Percentiles rank a stretch among this genome's conserved stretches.
These are phyloP conservation scores for Trichoderma semiorbis DNA, from an alignment of 2,329 filamentous ascomycete genomes.

Conservation along the genomic window DNA sequence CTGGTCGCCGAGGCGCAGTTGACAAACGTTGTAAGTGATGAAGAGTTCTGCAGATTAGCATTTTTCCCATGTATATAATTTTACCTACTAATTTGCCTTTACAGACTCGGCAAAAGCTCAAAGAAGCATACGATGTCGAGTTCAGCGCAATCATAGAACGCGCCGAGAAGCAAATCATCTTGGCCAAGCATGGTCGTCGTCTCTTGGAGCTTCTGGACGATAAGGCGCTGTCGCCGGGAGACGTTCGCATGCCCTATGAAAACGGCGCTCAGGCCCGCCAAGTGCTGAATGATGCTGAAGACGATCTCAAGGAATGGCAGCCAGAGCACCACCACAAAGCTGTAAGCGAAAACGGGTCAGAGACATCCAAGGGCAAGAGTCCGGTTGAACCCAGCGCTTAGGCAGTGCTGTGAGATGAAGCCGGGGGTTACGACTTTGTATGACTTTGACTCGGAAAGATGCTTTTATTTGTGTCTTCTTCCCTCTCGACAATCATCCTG, in stretches of 20 bases:
- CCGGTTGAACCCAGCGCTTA: slow-evolving; percentile 16
- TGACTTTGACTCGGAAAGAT: neutral
- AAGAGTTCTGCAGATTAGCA: neutral
- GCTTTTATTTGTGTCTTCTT: neutral
- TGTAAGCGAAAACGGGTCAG: slow-evolving; percentile 23
- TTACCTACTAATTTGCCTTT: neutral
- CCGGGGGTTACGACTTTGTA: neutral
- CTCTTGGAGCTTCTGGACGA: slow-evolving; percentile 86
- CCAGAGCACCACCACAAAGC: slow-evolving; percentile 35
- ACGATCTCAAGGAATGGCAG: slow-evolving; percentile 76
- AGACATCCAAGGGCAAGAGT: slow-evolving; percentile 28
- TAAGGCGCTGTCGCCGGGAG: slow-evolving; percentile 82
- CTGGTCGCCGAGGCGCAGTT: slow-evolving; percentile 94
- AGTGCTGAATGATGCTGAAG: slow-evolving; percentile 88
- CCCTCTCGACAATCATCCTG: neutral
- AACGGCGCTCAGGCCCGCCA: slow-evolving; percentile 68
- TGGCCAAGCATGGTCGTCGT: slow-evolving; percentile 85
- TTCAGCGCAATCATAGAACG: slow-evolving; percentile 90
- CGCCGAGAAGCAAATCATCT: slow-evolving; percentile 92
- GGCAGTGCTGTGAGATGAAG: neutral
- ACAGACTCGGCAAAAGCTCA: slow-evolving; percentile 91
- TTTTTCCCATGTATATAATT: neutral
- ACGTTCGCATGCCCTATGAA: slow-evolving; percentile 66
- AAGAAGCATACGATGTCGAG: slow-evolving; percentile 87
- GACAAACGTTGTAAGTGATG: slow-evolving; percentile 74